Conservation (phyloP, 768 basidiomycete species). For the Tylopilus plumbeoviolaceoides region DNA sequence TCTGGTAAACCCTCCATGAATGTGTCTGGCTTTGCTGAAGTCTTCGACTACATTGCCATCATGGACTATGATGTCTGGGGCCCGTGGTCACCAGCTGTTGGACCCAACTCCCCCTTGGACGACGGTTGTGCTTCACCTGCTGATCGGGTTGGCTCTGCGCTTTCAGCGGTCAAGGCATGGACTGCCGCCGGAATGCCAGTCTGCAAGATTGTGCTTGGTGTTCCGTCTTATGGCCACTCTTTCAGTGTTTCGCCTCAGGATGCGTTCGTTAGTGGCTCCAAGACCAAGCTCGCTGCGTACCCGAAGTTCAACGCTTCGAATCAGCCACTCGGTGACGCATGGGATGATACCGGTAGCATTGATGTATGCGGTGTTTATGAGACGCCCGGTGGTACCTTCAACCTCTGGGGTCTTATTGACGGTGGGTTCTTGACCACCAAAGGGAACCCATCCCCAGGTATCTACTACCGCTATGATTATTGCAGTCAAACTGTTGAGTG, state of each 20-base stretch:
- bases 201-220: constrained; percentile 69
- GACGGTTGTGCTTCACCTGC: constrained; percentile 63
- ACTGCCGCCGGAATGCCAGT: constrained; percentile 68
- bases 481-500: constrained; percentile 70
- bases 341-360: constrained; percentile 44
- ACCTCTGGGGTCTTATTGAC: constrained; percentile 58
- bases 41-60: constrained; percentile 62
- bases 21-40: constrained; percentile 65
- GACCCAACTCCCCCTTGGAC: constrained; percentile 78
- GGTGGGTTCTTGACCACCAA: constrained; percentile 45
- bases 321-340: constrained; percentile 50
- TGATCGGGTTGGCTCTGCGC: constrained; percentile 71
- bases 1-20: constrained; percentile 56
- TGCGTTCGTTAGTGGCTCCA: constrained; percentile 35
- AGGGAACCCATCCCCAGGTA: constrained; percentile 36
- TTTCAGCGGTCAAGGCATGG: constrained; percentile 71
- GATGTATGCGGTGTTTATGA: constrained; percentile 52
- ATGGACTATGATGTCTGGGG: constrained; percentile 70
- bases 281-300: constrained; percentile 39
- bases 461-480: constrained; percentile 53
- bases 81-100: constrained; percentile 50
- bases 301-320: constrained; percentile 44
- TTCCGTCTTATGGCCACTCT: constrained; percentile 80
- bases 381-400: constrained; percentile 49
- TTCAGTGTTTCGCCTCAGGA: constrained; percentile 41